phyloP scores from a whole-genome alignment of 805 yeast species.

The Clavispora asparagi region DNA sequence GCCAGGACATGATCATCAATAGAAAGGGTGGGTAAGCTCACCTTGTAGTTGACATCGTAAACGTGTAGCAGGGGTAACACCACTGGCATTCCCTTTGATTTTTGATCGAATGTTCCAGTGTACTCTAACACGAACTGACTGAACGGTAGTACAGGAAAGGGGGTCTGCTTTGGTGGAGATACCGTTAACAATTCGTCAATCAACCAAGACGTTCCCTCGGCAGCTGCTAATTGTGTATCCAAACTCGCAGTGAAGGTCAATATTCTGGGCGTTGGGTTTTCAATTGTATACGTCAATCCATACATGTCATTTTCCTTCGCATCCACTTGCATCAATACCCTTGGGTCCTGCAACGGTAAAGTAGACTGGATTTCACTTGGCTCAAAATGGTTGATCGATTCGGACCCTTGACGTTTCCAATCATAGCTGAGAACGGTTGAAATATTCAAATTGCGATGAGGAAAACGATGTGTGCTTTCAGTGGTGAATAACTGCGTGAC shows the following conservation, averaged over 20 bases:
- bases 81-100: constrained; percentile 7
- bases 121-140: constrained; percentile 43
- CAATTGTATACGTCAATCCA: constrained; percentile 48
- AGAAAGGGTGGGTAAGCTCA: constrained; percentile 45
- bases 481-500: constrained; percentile 26
- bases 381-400: constrained; percentile 21
- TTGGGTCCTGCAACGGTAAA: constrained; percentile 64
- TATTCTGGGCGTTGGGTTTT: constrained; percentile 69
- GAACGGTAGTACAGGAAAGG: constrained; percentile 59
- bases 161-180: constrained; percentile 25
- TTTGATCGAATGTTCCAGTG: constrained; percentile 8
- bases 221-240: constrained; percentile 7
- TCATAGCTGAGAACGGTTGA: constrained; percentile 9
- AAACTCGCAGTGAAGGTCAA: constrained; percentile 51
- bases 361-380: constrained; percentile 45
- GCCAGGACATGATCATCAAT: constrained; percentile 11
- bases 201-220: constrained; percentile 9
- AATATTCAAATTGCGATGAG: constrained; percentile 30
- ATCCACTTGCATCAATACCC: constrained; percentile 47
- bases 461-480: constrained; percentile 31
- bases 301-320: constrained; percentile 11
- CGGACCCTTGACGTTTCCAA: constrained; percentile 8
- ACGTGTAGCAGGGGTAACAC: constrained; percentile 59
- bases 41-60: constrained; percentile 64
- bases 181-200: constrained; percentile 10